Conservation (phyloP, 305 asterid genomes). For the Coffea humblotiana region DNA sequence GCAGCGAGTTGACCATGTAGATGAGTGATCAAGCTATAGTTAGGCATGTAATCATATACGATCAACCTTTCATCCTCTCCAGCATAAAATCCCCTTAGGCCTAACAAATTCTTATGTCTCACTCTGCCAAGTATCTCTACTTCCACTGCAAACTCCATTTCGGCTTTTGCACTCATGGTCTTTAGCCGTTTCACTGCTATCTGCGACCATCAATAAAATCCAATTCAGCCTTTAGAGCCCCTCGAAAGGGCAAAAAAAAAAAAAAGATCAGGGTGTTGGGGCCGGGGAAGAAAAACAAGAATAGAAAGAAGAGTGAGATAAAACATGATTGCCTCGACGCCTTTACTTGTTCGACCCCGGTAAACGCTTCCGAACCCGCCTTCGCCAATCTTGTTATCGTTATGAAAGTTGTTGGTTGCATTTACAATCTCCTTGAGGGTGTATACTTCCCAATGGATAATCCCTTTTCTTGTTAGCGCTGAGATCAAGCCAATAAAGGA, state of each 20-base stretch:
- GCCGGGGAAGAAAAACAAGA: too few species aligned
- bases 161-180: conserved; percentile 67
- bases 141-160: conserved; percentile 79
- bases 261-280: too few species aligned
- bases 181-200: conserved; percentile 73
- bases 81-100: conserved; percentile 70
- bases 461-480: conserved; percentile 31
- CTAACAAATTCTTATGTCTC: conserved; percentile 64
- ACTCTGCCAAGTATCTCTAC: conserved; percentile 82
- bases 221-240: background rate
- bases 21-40: conserved; percentile 67
- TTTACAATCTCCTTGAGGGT: conserved; percentile 63
- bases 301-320: background rate
- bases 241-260: background rate
- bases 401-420: conserved; percentile 72
- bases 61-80: conserved; percentile 75
- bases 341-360: conserved; percentile 77
- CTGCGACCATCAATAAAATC: conserved; percentile 25
- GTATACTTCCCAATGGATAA: conserved; percentile 74
- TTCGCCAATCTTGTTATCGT: conserved; percentile 76
- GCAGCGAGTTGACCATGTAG: conserved; percentile 69
- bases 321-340: conserved; percentile 51
- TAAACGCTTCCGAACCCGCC: conserved; percentile 90
- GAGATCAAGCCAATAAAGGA: background rate
- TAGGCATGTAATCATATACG: conserved; percentile 79